These are phyloP conservation scores for Nyssa sinensis DNA, from an alignment of 148 eudicot species.

Conservation along the genomic window DNA sequence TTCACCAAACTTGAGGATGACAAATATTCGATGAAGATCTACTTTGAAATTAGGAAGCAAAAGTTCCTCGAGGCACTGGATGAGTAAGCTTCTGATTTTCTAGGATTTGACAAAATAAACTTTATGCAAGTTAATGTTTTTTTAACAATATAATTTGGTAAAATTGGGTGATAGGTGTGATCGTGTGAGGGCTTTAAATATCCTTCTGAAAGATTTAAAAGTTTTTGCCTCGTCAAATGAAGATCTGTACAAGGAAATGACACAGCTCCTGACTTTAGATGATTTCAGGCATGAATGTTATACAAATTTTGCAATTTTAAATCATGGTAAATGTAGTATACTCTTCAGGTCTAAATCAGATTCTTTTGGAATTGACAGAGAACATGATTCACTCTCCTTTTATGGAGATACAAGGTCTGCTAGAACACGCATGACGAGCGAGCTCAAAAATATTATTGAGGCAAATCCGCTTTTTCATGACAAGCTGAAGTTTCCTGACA, in stretches of 20 bases:
- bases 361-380: slow-evolving; percentile 12
- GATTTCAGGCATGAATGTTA: slow-evolving; percentile 17
- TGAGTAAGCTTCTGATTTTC: slow-evolving; percentile 12
- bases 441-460: slow-evolving; percentile 16
- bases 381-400: slow-evolving; percentile 4
- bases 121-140: not conserved
- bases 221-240: slow-evolving; percentile 19
- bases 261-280: slow-evolving; percentile 23
- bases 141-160: not conserved
- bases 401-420: slow-evolving; percentile 18
- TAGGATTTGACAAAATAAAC: not conserved
- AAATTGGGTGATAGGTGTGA: slow-evolving; percentile 12
- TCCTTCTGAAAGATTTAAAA: slow-evolving; percentile 25
- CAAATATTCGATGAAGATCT: slow-evolving; percentile 7
- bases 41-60: slow-evolving; percentile 27
- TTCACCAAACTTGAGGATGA: slow-evolving; percentile 14
- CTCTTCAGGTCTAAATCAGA: not conserved
- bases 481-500: slow-evolving; percentile 22
- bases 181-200: slow-evolving; percentile 19
- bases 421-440: slow-evolving; percentile 14
- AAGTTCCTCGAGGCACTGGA: slow-evolving; percentile 26
- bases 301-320: not conserved
- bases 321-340: not conserved
- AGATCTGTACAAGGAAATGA: slow-evolving; percentile 26
- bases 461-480: slow-evolving; percentile 16